phyloP scores from a whole-genome alignment of 2,329 filamentous ascomycete genomes.

The Fusarium sp. region DNA sequence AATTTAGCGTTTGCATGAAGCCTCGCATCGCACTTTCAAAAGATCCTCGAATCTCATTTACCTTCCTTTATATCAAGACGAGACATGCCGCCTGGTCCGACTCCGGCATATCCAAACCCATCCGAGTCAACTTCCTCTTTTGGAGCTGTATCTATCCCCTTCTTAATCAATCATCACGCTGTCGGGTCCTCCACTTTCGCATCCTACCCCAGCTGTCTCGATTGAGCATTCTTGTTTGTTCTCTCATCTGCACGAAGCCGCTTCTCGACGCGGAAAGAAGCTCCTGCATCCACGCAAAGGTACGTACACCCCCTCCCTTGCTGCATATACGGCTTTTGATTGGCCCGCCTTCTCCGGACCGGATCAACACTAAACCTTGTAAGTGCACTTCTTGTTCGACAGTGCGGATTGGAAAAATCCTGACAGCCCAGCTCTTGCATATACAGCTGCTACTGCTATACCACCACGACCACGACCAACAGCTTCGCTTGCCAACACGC shows the following conservation, averaged over 20 bases:
- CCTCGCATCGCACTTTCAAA: constrained; percentile 30
- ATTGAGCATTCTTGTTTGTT: constrained; percentile 25
- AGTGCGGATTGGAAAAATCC: constrained; percentile 62
- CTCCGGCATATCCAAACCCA: too few species aligned
- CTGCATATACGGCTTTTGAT: constrained; percentile 47
- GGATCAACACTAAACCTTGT: constrained; percentile 61
- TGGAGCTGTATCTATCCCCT: constrained; percentile 22
- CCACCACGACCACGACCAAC: constrained; percentile 41
- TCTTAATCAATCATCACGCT: constrained; percentile 11
- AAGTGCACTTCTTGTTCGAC: constrained; percentile 51
- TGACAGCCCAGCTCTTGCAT: constrained; percentile 57
- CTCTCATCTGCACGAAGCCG: constrained; percentile 31
- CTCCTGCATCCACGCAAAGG: constrained; percentile 21
- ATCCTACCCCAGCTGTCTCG: too few species aligned
- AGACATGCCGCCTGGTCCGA: too few species aligned
- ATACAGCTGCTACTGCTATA: constrained; percentile 24
- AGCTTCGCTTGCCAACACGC: constrained; percentile 39
- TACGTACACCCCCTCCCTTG: constrained; percentile 35
- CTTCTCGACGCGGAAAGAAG: constrained; percentile 31
- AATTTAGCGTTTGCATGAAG: constrained; percentile 15
- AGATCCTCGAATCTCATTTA: constrained; percentile 4
- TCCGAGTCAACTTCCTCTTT: background rate
- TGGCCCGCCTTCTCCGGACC: constrained; percentile 52
- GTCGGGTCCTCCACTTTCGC: background rate
- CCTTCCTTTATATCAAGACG: constrained; percentile 34